These are phyloP conservation scores for Steccherinum ochraceum DNA, from an alignment of 768 basidiomycete species.

Conservation along the genomic window DNA sequence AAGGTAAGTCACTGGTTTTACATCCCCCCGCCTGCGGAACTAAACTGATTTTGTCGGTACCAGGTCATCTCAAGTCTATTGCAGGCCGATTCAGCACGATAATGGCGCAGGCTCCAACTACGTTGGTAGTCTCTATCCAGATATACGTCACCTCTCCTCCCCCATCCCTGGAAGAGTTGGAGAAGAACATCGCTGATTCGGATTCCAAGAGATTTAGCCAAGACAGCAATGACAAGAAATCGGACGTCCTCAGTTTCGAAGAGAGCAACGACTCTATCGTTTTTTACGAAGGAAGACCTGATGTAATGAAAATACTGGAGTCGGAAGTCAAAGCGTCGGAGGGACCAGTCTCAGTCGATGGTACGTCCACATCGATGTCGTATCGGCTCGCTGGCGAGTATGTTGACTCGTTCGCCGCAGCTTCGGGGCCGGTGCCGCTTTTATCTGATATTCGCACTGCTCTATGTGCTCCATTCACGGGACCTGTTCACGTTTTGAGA, in stretches of 20 bases:
- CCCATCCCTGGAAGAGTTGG: neutral
- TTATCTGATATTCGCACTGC: constrained; percentile 1
- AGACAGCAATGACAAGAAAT: neutral
- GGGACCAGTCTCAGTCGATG: constrained; percentile 26
- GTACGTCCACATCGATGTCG: no score
- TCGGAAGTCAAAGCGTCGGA: constrained; percentile 15
- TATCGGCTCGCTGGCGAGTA: no score
- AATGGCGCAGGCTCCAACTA: no score
- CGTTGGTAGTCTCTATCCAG: neutral
- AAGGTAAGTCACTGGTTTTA: neutral
- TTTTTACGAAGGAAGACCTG: constrained; percentile 18
- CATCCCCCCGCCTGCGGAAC: no score
- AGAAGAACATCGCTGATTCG: neutral
- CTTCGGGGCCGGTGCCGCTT: constrained; percentile 8
- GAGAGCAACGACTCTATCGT: neutral
- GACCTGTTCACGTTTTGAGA: constrained; percentile 10
- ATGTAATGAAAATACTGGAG: constrained; percentile 18
- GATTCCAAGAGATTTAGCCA: neutral
- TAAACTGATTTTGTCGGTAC: no score
- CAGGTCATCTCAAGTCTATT: no score
- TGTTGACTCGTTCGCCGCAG: no score
- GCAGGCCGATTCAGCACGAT: no score
- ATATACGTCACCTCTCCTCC: neutral
- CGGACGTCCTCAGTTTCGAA: neutral
- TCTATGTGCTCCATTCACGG: constrained; percentile 6